Evolutionary conservation across 192 early-diverging fungal species (phyloP).

Genomic region (Cetraspora pellucida): DNA sequence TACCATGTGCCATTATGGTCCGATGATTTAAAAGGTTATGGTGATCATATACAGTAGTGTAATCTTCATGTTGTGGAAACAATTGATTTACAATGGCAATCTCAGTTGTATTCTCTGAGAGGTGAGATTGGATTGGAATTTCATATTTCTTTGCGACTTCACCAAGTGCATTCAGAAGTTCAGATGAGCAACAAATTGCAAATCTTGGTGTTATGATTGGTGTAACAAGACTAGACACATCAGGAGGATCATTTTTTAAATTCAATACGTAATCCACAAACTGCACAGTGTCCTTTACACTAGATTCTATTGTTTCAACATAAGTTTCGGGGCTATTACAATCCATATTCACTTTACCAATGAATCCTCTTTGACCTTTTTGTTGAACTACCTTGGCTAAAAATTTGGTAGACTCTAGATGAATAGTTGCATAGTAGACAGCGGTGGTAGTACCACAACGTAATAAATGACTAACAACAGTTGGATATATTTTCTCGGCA

Average conservation of each 20-base stretch:
- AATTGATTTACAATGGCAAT: slow-evolving; percentile 72
- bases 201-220: slow-evolving; percentile 95
- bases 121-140: slow-evolving; percentile 91
- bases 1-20: slow-evolving; percentile 92
- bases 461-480: slow-evolving; percentile 69
- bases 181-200: slow-evolving; percentile 77
- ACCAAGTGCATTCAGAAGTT: slow-evolving; percentile 71
- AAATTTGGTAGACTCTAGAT: slow-evolving; percentile 69
- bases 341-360: slow-evolving; percentile 98
- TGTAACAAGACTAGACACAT: slow-evolving; percentile 47
- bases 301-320: slow-evolving; percentile 69
- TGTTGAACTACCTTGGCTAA: slow-evolving; percentile 74
- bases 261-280: slow-evolving; percentile 65
- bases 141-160: slow-evolving; percentile 68
- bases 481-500: slow-evolving; percentile 68
- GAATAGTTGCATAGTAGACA: slow-evolving; percentile 91
- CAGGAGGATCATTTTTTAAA: slow-evolving; percentile 26
- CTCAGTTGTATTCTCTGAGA: slow-evolving; percentile 84
- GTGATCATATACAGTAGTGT: slow-evolving; percentile 78
- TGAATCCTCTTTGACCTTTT: slow-evolving; percentile 88
- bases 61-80: slow-evolving; percentile 71
- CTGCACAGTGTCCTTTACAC: slow-evolving; percentile 64
- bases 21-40: slow-evolving; percentile 70
- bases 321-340: slow-evolving; percentile 79
- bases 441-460: slow-evolving; percentile 88